Evolutionary conservation across 495 filamentous ascomycete species (phyloP), one percentile per base, ranked within the genome.

Genomic region (Daldinia decipiens): DNA sequence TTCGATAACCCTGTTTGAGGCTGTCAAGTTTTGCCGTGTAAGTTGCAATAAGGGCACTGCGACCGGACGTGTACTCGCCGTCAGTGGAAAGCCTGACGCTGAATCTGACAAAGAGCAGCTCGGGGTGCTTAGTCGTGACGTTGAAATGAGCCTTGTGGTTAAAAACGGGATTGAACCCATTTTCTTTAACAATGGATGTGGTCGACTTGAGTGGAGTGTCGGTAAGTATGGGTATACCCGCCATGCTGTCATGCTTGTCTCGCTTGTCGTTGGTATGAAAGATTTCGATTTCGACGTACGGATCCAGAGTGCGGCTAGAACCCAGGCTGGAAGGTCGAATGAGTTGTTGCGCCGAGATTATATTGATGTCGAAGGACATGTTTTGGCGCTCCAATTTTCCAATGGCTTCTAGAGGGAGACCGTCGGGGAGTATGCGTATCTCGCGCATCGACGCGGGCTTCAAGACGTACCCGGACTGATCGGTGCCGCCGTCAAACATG

Each of bases 401-500:
- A 51, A 80, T 69, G 8, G 78, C 80, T 31, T 82, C 80, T 36
- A 76, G 73, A 27, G 83, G 77, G 38, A 78, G 77, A 60, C 80
- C 82, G 47, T 85, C 84, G 31, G 81, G 79, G 6, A 84, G 78
- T 24, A 82, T 77, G 63, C 81, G 81, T 57, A 86, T 86, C 54
- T 85, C 81, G 38, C 95, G 91, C 50, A 95, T 87, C 71, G 93
- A 91, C 53, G 90, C 85, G 5, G 95, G 95, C 79, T 99, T 99
- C 40, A 98, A 86, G 24, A 98, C 92, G 71, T 97, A 99, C 21
- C 95, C 95, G 8, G 91, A 90, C 56, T 89, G 87, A 79, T 97
- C 95, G 21, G 87, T 88, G 31, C 93, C 93, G 56, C 93, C 91
- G n/a, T 93, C 91, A 79, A 98, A 99, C 95, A 99, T 99, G 67